Evolutionary conservation across 768 basidiomycete genomes (phyloP), one percentile per base, ranked within the genome.

Genomic region (Tulasnella sp.): DNA sequence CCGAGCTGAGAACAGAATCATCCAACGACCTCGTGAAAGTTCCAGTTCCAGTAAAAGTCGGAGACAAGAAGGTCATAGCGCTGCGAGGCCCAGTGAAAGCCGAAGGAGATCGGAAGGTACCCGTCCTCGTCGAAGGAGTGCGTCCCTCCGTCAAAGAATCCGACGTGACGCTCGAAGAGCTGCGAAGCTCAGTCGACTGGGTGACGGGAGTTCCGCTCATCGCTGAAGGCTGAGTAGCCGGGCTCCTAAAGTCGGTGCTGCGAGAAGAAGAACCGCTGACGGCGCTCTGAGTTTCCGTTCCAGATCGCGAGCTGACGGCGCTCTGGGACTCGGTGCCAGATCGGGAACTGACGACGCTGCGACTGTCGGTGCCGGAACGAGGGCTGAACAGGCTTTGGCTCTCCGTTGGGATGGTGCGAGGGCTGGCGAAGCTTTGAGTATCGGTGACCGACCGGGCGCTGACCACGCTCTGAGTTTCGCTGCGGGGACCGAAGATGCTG

Each of bases 1-100:
- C 73, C 18, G 73, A 74, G 73, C 73, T 74, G 34, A 42, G 38
- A 24, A 48, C 73, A 14, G 73, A 74, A 48, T 42, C 73, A 21
- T 48, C 40, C 56, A 62, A 76, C 36, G 52, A 62, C 39, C 44
- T 21, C 21, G 75, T 52, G 31, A 52, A n/a, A 5, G 56, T 52
- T 21, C 56, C 75, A 3, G 75, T 77, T 10, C 76, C 36, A 5
- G 80, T 38, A 12, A 74, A 68, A 0, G 80, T 52, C 12, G 80
- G 80, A 42, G 80, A 81, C 24, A 79, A 52, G 36, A 48, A 74
- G 21, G 48, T 78, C 34, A 38, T 40, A 2, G 73, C 73, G 73
- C 73, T 74, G 16, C 44, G 73, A 34, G 71, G 71, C 19, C 36
- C 71, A 19, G 31, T 68, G 62, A 68, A 68, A 12, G 27, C 62